A percentile compares a stretch with the other conserved stretches of the same genome.
These are phyloP conservation scores for Metschnikowia gruessii DNA, from an alignment of 805 yeast species.

Conservation along the genomic window DNA sequence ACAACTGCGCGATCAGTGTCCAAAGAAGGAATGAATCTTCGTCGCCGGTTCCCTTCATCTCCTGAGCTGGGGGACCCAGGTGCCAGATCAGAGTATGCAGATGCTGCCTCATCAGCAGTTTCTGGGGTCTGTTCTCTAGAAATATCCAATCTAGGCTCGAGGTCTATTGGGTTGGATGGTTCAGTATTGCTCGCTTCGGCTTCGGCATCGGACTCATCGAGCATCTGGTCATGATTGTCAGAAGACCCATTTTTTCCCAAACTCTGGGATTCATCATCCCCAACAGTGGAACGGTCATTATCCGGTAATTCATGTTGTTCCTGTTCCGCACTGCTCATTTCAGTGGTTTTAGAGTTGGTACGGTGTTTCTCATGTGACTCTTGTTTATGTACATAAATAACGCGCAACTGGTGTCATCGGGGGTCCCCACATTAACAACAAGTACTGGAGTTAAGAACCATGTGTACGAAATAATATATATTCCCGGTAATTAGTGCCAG, in stretches of 20 bases:
- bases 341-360: not conserved
- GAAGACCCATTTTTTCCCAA: not conserved
- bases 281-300: not conserved
- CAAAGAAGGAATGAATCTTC: slow-evolving; percentile 1
- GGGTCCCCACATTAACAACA: not conserved
- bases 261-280: not conserved
- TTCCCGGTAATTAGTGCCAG: too few species aligned
- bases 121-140: slow-evolving; percentile 18
- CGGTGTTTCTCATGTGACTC: not conserved
- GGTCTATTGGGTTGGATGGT: not conserved
- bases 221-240: not conserved
- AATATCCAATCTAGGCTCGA: not conserved
- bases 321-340: not conserved
- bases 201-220: not conserved
- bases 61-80: slow-evolving; percentile 11
- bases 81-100: slow-evolving; percentile 13
- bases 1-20: slow-evolving; percentile 10
- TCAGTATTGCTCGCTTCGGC: not conserved
- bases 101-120: slow-evolving; percentile 9
- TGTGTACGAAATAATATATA: too few species aligned
- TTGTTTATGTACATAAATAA: not conserved
- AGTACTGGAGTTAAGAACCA: too few species aligned
- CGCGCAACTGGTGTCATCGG: not conserved
- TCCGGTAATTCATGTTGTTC: not conserved
- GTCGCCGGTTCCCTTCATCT: not conserved